phyloP scores from a whole-genome alignment of 768 basidiomycete genomes.

The Boletus bicolor region DNA sequence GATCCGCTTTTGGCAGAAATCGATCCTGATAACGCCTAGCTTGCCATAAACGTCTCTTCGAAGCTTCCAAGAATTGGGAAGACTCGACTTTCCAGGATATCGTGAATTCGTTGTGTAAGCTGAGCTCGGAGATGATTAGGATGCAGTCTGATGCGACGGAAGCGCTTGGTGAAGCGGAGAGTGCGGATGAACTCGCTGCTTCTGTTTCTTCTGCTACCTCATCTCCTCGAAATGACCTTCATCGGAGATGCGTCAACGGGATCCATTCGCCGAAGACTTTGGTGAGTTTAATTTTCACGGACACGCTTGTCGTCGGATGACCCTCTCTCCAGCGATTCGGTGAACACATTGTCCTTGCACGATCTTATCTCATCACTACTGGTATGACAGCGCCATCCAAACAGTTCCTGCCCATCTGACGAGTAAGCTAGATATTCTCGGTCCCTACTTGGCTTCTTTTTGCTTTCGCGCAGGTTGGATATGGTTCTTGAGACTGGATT shows the following conservation, averaged over 20 bases:
- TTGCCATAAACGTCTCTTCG: slow-evolving; percentile 79
- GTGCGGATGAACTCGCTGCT: slow-evolving; percentile 34
- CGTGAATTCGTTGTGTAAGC: slow-evolving; percentile 68
- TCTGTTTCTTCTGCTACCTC: slow-evolving; percentile 34
- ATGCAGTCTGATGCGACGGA: slow-evolving; percentile 58
- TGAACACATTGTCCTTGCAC: slow-evolving; percentile 40
- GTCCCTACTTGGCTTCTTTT: too few relatives aligned
- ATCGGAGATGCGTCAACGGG: slow-evolving; percentile 79
- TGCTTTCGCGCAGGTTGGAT: too few relatives aligned
- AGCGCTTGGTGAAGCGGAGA: slow-evolving; percentile 29
- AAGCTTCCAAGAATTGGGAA: slow-evolving; percentile 79
- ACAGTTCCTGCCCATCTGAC: too few relatives aligned
- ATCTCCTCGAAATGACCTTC: slow-evolving; percentile 40
- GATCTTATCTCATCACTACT: too few relatives aligned
- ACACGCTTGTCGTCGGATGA: slow-evolving; percentile 92
- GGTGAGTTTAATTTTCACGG: slow-evolving; percentile 43
- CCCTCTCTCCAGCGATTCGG: slow-evolving; percentile 40
- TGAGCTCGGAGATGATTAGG: slow-evolving; percentile 91
- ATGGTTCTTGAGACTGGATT: too few relatives aligned
- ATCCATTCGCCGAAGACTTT: slow-evolving; percentile 79
- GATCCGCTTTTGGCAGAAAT: slow-evolving; percentile 63
- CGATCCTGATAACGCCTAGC: slow-evolving; percentile 71
- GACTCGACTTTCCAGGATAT: slow-evolving; percentile 82
- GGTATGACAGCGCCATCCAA: too few relatives aligned
- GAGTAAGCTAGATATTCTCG: too few relatives aligned